A percentile compares a stretch with the other conserved stretches of the same genome.
These are phyloP conservation scores for Claviceps sp. DNA, from an alignment of 2,329 filamentous ascomycete genomes.

Conservation along the genomic window DNA sequence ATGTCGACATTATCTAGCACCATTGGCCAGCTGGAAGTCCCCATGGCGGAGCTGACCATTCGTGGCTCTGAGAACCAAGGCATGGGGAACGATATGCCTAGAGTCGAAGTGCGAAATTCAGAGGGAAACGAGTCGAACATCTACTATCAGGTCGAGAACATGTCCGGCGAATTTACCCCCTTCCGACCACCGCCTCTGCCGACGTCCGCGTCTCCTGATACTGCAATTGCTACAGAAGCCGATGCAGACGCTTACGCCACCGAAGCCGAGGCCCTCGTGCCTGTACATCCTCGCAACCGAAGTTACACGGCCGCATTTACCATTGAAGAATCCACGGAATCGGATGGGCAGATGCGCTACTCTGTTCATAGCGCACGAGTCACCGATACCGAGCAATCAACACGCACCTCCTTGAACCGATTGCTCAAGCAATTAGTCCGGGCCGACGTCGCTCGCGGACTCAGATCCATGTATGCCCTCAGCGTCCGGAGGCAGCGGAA, in stretches of 20 bases:
- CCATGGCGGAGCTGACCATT: conserved; percentile 40
- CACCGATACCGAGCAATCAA: conserved; percentile 31
- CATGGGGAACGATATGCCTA: conserved; percentile 32
- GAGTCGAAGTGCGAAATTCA: conserved; percentile 39
- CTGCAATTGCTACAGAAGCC: conserved; percentile 14
- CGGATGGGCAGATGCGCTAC: conserved; percentile 46
- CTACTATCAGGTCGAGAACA: conserved; percentile 53
- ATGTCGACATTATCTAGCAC: conserved; percentile 52
- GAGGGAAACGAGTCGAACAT: conserved; percentile 45
- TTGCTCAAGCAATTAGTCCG: conserved; percentile 51
- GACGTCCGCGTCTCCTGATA: conserved; percentile 35
- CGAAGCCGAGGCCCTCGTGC: conserved; percentile 20
- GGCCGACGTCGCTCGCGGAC: conserved; percentile 40
- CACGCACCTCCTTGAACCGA: conserved; percentile 53
- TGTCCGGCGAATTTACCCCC: conserved; percentile 59
- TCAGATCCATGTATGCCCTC: conserved; percentile 59
- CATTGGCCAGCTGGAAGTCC: conserved; percentile 45
- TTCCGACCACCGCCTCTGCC: conserved; percentile 80
- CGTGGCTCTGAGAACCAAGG: conserved; percentile 26
- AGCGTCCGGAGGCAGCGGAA: conserved; percentile 87
- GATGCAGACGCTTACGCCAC: conserved; percentile 23
- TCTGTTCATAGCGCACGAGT: conserved; percentile 47
- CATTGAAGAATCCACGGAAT: conserved; percentile 51
- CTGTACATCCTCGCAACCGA: conserved; percentile 33
- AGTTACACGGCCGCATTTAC: conserved; percentile 53